These are phyloP conservation scores for Boletus bicolor DNA, from an alignment of 768 basidiomycete species.

Conservation along the genomic window DNA sequence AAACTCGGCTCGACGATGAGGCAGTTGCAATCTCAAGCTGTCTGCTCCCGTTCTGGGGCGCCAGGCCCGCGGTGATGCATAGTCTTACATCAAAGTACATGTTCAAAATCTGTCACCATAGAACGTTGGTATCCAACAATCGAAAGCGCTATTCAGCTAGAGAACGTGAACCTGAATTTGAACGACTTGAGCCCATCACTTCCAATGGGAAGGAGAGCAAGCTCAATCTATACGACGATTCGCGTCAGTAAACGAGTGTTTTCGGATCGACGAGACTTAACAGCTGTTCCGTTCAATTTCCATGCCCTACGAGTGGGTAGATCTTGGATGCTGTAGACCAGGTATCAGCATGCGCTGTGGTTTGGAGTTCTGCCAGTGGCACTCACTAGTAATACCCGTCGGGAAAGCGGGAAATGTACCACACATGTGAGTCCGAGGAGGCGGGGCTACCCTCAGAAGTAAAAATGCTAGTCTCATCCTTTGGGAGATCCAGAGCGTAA, in stretches of 20 bases:
- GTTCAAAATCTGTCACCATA: neutral
- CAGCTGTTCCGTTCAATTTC: slow-evolving; percentile 1
- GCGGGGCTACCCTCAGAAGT: neutral
- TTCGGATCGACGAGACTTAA: neutral
- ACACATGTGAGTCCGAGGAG: slow-evolving; percentile 7
- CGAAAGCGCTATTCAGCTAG: neutral
- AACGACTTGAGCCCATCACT: slow-evolving; percentile 3
- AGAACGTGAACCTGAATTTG: slow-evolving; percentile 8
- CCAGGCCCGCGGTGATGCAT: neutral
- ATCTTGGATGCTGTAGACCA: slow-evolving; percentile 1
- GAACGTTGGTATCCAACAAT: neutral
- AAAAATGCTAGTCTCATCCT: neutral
- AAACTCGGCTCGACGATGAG: neutral
- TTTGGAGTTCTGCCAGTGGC: neutral
- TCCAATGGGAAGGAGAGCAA: neutral
- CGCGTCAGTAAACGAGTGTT: neutral
- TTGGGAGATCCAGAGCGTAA: neutral
- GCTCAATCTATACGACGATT: slow-evolving; percentile 3
- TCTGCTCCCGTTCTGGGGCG: neutral
- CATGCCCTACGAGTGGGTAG: slow-evolving; percentile 1
- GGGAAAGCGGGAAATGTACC: slow-evolving; percentile 1
- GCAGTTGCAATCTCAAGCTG: neutral
- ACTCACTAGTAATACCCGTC: slow-evolving; percentile 5
- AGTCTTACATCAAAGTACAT: neutral
- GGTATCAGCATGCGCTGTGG: neutral